Conservation (phyloP, 495 filamentous ascomycete genomes). For the Talaromyces borbonicus region DNA sequence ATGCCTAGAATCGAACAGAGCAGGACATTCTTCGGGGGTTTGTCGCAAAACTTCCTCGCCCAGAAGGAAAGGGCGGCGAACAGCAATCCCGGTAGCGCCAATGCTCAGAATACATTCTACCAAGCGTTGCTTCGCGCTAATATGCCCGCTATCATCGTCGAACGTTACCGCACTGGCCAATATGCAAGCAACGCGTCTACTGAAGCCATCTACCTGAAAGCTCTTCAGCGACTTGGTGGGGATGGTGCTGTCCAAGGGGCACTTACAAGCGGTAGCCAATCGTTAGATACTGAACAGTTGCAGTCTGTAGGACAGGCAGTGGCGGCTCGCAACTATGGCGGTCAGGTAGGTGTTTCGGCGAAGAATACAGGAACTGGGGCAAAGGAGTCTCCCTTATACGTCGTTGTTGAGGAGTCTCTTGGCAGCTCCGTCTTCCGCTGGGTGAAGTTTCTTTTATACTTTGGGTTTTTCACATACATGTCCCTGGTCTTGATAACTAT, state of each 20-base stretch:
- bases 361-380: conserved; percentile 48
- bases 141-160: conserved; percentile 84
- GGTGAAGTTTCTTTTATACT: conserved; percentile 76
- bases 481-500: conserved; percentile 66
- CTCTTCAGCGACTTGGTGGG: conserved; percentile 57
- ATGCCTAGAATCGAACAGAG: conserved; percentile 27
- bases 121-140: conserved; percentile 80
- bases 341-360: conserved; percentile 41
- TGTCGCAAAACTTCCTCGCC: conserved; percentile 50
- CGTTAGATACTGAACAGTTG: conserved; percentile 52
- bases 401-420: conserved; percentile 88
- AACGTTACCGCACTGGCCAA: conserved; percentile 74
- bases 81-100: conserved; percentile 75
- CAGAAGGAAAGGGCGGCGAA: conserved; percentile 83
- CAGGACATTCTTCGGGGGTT: conserved; percentile 44
- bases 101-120: conserved; percentile 88
- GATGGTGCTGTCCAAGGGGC: conserved; percentile 32
- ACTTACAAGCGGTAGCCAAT: conserved; percentile 19
- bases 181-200: conserved; percentile 70
- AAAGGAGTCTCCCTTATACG: conserved; percentile 76
- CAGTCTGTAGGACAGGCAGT: conserved; percentile 84
- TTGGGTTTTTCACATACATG: conserved; percentile 65
- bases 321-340: conserved; percentile 61
- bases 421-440: conserved; percentile 74
- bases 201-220: conserved; percentile 63